Percentiles rank a stretch among this genome's conserved stretches.
Conservation (phyloP, 1,139 yeast genomes). For the Debaryomyces robertsiae region DNA sequence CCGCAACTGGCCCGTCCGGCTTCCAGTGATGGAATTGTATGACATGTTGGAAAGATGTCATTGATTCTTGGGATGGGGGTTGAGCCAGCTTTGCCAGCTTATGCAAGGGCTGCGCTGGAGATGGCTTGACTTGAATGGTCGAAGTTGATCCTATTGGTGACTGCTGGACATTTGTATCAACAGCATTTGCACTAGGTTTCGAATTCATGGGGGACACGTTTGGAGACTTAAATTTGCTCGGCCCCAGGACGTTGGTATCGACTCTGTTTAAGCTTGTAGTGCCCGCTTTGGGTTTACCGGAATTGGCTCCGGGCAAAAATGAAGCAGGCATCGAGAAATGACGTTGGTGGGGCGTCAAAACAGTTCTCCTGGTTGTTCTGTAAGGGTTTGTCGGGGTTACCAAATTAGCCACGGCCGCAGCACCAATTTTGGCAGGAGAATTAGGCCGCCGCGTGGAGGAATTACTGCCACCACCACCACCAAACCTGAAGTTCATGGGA, state of each 20-base stretch:
- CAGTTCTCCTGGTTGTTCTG: constrained; percentile 21
- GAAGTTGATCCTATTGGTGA: constrained; percentile 34
- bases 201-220: neutral
- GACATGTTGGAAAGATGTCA: constrained; percentile 55
- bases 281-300: constrained; percentile 8
- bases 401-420: constrained; percentile 66
- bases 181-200: neutral
- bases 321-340: constrained; percentile 46
- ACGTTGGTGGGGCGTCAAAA: constrained; percentile 39
- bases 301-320: constrained; percentile 1
- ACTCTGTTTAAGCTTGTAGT: constrained; percentile 6
- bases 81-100: constrained; percentile 36
- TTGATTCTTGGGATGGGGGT: constrained; percentile 50
- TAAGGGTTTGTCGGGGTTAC: constrained; percentile 38
- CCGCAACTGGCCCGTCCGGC: constrained; percentile 36
- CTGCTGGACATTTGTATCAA: constrained; percentile 11
- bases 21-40: constrained; percentile 58
- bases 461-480: constrained; percentile 29
- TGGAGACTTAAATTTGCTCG: constrained; percentile 10
- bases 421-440: constrained; percentile 75
- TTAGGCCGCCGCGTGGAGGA: constrained; percentile 26
- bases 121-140: constrained; percentile 48
- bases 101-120: constrained; percentile 49
- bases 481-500: constrained; percentile 46
- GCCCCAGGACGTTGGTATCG: constrained; percentile 1